Conservation (phyloP, 768 basidiomycete species). For the Daedaleopsis nitida region DNA sequence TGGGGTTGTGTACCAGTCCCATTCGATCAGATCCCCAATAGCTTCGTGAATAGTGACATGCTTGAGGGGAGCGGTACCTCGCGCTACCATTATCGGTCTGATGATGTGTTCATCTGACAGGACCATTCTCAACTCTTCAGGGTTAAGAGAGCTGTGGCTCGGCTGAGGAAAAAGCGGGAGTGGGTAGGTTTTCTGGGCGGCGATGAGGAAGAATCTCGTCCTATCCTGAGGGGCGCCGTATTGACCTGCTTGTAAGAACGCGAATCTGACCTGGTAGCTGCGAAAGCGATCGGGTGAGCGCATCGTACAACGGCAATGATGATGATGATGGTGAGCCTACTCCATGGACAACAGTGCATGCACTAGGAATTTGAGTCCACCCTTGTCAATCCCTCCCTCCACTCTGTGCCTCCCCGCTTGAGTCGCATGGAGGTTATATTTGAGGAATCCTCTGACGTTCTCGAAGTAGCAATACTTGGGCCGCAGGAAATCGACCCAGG, state of each 20-base stretch:
- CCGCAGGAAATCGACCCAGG: conserved; percentile 43
- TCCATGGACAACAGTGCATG: conserved; percentile 65
- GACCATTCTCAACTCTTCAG: conserved; percentile 52
- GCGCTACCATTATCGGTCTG: conserved; percentile 45
- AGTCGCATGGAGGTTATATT: conserved; percentile 39
- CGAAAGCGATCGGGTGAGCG: neutral
- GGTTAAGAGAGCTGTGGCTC: conserved; percentile 41
- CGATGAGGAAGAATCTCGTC: conserved; percentile 53
- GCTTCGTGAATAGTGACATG: conserved; percentile 70
- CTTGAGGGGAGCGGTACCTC: conserved; percentile 50
- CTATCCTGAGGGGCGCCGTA: conserved; percentile 49
- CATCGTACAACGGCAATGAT: neutral
- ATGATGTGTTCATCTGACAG: conserved; percentile 45
- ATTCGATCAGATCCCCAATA: conserved; percentile 69
- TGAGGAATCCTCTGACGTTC: conserved; percentile 49
- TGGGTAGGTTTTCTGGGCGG: conserved; percentile 37
- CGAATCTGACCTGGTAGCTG: conserved; percentile 48
- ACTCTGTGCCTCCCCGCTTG: conserved; percentile 45
- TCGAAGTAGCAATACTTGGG: conserved; percentile 51
- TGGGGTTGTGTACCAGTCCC: conserved; percentile 61
- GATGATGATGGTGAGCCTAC: conserved; percentile 39
- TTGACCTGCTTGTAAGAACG: conserved; percentile 48
- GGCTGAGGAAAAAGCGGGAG: conserved; percentile 46
- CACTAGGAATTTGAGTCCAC: conserved; percentile 69
- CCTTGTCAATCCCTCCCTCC: conserved; percentile 68